phyloP scores from a whole-genome alignment of 495 filamentous ascomycete genomes.

The Penicillium salamii region DNA sequence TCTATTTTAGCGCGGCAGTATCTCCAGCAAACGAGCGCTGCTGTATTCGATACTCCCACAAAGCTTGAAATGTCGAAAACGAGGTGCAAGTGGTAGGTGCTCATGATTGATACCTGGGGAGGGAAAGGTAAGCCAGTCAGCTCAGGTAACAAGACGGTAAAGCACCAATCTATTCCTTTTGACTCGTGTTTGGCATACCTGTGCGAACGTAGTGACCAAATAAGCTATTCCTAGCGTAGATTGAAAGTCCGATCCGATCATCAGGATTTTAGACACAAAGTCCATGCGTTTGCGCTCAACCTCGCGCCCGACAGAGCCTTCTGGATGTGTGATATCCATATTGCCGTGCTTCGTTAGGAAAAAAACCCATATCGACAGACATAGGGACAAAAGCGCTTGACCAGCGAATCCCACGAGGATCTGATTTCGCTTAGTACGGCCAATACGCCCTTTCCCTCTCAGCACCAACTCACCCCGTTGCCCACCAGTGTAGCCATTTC shows the following conservation, averaged over 20 bases:
- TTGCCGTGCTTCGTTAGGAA: constrained; percentile 42
- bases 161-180: too few species aligned
- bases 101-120: constrained; percentile 11
- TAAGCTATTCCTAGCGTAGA: constrained; percentile 18
- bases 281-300: constrained; percentile 31
- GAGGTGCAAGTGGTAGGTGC: constrained; percentile 34
- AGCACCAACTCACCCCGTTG: constrained; percentile 27
- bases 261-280: constrained; percentile 30
- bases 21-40: constrained; percentile 34
- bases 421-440: constrained; percentile 11
- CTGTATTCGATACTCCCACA: constrained; percentile 35
- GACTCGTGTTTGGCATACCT: background rate
- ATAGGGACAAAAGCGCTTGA: constrained; percentile 27
- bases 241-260: constrained; percentile 36
- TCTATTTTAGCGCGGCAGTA: constrained; percentile 17
- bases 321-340: constrained; percentile 21
- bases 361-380: constrained; percentile 37
- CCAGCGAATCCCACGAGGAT: constrained; percentile 31
- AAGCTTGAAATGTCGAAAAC: constrained; percentile 36
- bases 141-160: too few species aligned
- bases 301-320: constrained; percentile 23
- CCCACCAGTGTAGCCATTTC: constrained; percentile 34
- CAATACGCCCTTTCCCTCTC: background rate
- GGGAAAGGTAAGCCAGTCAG: background rate
- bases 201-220: constrained; percentile 26